Percentiles rank a stretch among this genome's conserved stretches.
These are phyloP conservation scores for Coemansia sp. DNA, from an alignment of 192 early-diverging fungal species.

Conservation along the genomic window DNA sequence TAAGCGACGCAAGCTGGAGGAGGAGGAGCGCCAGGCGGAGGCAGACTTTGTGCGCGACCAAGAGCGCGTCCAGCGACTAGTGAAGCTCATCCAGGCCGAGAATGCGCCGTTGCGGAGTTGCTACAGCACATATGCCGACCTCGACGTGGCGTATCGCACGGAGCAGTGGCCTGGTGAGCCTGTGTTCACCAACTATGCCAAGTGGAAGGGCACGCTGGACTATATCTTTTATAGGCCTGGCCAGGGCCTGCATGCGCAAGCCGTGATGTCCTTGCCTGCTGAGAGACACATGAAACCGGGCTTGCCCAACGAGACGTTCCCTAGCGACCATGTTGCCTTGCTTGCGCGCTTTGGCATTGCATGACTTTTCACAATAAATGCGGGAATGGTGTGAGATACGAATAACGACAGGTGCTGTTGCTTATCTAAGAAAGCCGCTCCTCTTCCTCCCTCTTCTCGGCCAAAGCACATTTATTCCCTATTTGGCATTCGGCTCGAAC, in stretches of 20 bases:
- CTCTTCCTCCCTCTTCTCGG: too few species aligned
- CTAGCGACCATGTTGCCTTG: conserved; percentile 54
- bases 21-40: conserved; percentile 30
- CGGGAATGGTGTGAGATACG: not conserved
- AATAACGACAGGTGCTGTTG: not conserved
- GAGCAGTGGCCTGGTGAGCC: conserved; percentile 56
- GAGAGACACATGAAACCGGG: conserved; percentile 46
- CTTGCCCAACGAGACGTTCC: conserved; percentile 44
- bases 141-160: conserved; percentile 44
- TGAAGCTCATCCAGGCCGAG: conserved; percentile 19
- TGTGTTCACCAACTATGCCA: conserved; percentile 50
- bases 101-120: conserved; percentile 32
- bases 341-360: conserved; percentile 27
- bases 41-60: conserved; percentile 27
- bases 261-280: conserved; percentile 40
- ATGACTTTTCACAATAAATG: not conserved
- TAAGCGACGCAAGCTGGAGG: conserved; percentile 32
- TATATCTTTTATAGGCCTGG: conserved; percentile 46
- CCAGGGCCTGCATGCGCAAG: conserved; percentile 9
- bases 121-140: conserved; percentile 44
- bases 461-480: too few species aligned
- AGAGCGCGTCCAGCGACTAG: conserved; percentile 23
- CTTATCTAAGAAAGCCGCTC: too few species aligned
- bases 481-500: too few species aligned
- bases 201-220: conserved; percentile 57